Conservation (phyloP, 495 filamentous ascomycete species). For the Hypoxylon perforatum region DNA sequence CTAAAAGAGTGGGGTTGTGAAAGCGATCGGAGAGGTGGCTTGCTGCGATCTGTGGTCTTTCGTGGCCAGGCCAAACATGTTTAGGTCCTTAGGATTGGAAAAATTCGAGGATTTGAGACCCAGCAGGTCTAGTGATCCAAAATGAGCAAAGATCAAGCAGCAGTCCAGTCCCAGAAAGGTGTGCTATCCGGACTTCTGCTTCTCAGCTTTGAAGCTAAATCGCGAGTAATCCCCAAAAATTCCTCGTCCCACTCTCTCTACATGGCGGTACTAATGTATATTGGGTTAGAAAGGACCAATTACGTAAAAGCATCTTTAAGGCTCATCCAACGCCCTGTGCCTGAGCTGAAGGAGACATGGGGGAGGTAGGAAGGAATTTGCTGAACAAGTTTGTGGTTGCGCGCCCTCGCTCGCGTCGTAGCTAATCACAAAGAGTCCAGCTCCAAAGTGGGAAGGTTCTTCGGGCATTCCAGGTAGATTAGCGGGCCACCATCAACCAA, state of each 20-base stretch:
- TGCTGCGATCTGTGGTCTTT: not conserved
- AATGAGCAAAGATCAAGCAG: not conserved
- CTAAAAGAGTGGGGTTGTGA: conserved; percentile 26
- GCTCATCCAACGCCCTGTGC: conserved; percentile 5
- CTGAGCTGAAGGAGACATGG: no score
- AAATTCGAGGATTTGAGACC: no score
- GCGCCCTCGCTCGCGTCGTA: not conserved
- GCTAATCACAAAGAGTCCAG: conserved; percentile 6
- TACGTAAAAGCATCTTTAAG: conserved; percentile 31
- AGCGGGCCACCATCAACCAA: not conserved
- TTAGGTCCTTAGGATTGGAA: no score
- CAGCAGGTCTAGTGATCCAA: no score
- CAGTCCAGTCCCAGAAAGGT: conserved; percentile 17
- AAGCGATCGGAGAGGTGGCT: conserved; percentile 15
- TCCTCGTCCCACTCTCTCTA: conserved; percentile 9
- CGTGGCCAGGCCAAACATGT: not conserved
- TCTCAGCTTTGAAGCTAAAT: conserved; percentile 3
- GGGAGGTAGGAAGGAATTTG: conserved; percentile 12
- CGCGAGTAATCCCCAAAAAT: not conserved
- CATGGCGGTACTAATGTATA: not conserved
- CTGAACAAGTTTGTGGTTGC: conserved; percentile 13
- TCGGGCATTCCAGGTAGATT: conserved; percentile 32
- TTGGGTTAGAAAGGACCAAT: conserved; percentile 4
- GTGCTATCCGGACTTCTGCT: conserved; percentile 1
- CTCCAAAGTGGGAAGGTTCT: conserved; percentile 35